Percentiles rank a stretch among this genome's conserved stretches.
Evolutionary conservation across 2,329 filamentous ascomycete species (phyloP).

Genomic region (Hypoxylon sp.): DNA sequence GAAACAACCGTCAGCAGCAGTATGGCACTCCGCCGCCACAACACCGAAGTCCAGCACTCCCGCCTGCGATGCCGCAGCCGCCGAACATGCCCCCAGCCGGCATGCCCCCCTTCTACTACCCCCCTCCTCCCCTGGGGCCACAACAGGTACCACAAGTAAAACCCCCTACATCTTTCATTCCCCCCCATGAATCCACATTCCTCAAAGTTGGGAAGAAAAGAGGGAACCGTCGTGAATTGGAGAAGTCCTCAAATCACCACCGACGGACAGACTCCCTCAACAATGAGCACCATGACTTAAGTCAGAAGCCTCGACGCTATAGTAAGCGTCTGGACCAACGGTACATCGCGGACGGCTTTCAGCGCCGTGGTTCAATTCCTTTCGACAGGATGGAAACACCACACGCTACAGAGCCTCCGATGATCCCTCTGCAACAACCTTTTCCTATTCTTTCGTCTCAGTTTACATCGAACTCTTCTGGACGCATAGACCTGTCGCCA

Average conservation of each 20-base stretch:
- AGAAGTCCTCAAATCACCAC: constrained; percentile 61
- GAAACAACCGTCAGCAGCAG: constrained; percentile 60
- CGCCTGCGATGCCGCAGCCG: constrained; percentile 75
- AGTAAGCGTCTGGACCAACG: constrained; percentile 63
- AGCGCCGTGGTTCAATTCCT: constrained; percentile 35
- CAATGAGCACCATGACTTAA: constrained; percentile 55
- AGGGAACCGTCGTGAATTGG: constrained; percentile 62
- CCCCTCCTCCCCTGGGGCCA: constrained; percentile 70
- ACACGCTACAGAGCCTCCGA: constrained; percentile 40
- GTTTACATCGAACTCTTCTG: constrained; percentile 39
- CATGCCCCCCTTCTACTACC: constrained; percentile 74
- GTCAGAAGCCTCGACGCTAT: constrained; percentile 59
- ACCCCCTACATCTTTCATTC: constrained; percentile 60
- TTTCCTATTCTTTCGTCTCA: constrained; percentile 50
- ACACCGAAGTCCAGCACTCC: constrained; percentile 62
- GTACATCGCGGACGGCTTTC: constrained; percentile 51
- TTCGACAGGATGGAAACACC: constrained; percentile 43
- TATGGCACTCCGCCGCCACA: constrained; percentile 63
- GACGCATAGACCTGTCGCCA: constrained; percentile 73
- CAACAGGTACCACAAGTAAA: constrained; percentile 74
- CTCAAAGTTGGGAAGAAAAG: constrained; percentile 63
- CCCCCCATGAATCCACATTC: constrained; percentile 56
- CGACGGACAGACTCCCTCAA: constrained; percentile 59
- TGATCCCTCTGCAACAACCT: constrained; percentile 51
- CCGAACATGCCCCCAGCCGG: constrained; percentile 76